Percentiles rank a stretch among this genome's conserved stretches.
Evolutionary conservation across 2,329 filamentous ascomycete genomes (phyloP).

Genomic region (Exophiala sp.): DNA sequence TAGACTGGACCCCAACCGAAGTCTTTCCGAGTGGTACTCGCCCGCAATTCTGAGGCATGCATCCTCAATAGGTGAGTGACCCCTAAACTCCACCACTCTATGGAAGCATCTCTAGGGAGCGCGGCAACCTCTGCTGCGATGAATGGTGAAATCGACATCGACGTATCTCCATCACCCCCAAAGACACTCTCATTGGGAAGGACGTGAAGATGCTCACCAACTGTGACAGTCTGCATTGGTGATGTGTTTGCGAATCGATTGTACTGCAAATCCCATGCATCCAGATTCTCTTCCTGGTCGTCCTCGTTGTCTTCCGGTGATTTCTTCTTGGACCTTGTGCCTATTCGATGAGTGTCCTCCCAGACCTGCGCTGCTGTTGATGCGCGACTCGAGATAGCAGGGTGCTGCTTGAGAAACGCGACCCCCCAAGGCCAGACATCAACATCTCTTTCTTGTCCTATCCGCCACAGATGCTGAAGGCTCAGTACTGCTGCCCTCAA

Average conservation of each 20-base stretch:
- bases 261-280: constrained; percentile 55
- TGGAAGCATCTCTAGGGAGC: constrained; percentile 67
- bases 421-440: constrained; percentile 72
- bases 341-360: constrained; percentile 37
- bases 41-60: constrained; percentile 2
- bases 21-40: background rate
- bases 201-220: constrained; percentile 23
- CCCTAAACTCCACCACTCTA: constrained; percentile 82
- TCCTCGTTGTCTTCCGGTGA: constrained; percentile 37
- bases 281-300: constrained; percentile 48
- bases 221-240: constrained; percentile 7
- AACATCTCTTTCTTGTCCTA: constrained; percentile 69
- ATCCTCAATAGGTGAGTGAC: constrained; percentile 45
- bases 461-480: constrained; percentile 84
- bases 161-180: constrained; percentile 16
- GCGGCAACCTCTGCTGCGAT: constrained; percentile 72
- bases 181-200: constrained; percentile 26
- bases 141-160: constrained; percentile 56
- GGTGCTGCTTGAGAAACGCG: constrained; percentile 60
- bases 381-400: constrained; percentile 32
- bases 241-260: constrained; percentile 37
- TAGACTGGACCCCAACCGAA: constrained; percentile 9
- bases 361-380: constrained; percentile 44
- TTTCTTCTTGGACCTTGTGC: constrained; percentile 15
- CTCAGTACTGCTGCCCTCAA: constrained; percentile 64